Percentiles rank a stretch among this genome's conserved stretches.
These are phyloP conservation scores for Sungouiozyma intestinalis DNA, from an alignment of 805 yeast species.

Conservation along the genomic window DNA sequence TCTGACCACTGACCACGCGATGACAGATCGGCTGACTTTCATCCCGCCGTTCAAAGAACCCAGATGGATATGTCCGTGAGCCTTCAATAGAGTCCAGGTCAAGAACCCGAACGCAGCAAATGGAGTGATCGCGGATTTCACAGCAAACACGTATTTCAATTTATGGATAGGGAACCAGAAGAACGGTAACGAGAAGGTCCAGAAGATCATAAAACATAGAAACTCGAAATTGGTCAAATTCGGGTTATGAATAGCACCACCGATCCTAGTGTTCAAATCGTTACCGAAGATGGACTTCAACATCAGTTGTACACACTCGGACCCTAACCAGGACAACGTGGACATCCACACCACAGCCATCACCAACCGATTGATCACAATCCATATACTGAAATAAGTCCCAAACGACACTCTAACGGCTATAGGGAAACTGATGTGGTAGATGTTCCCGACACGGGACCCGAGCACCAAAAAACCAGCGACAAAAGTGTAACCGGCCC, in stretches of 20 bases:
- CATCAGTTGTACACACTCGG: slow-evolving; percentile 75
- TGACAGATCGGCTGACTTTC: slow-evolving; percentile 40
- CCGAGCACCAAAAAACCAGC: slow-evolving; percentile 58
- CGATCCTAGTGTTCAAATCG: slow-evolving; percentile 50
- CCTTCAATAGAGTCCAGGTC: slow-evolving; percentile 75
- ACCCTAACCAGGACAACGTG: slow-evolving; percentile 79
- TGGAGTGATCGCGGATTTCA: slow-evolving; percentile 71
- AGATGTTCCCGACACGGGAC: slow-evolving; percentile 71
- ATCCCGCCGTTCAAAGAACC: slow-evolving; percentile 16
- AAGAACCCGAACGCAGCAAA: slow-evolving; percentile 75
- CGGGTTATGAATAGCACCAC: slow-evolving; percentile 45
- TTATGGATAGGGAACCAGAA: slow-evolving; percentile 77
- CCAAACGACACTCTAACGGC: slow-evolving; percentile 78
- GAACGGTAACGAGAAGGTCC: slow-evolving; percentile 71
- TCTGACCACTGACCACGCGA: slow-evolving; percentile 54
- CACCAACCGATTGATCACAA: slow-evolving; percentile 76
- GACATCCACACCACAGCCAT: slow-evolving; percentile 88
- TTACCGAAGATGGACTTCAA: slow-evolving; percentile 66
- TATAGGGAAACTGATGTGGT: slow-evolving; percentile 82
- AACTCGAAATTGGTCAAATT: slow-evolving; percentile 63
- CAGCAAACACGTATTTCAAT: slow-evolving; percentile 73
- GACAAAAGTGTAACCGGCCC: slow-evolving; percentile 72
- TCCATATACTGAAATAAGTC: slow-evolving; percentile 80
- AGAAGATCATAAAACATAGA: slow-evolving; percentile 69
- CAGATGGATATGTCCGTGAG: slow-evolving; percentile 45